Conservation (phyloP, 2,329 filamentous ascomycete species). For the Penicillium sumatraense region DNA sequence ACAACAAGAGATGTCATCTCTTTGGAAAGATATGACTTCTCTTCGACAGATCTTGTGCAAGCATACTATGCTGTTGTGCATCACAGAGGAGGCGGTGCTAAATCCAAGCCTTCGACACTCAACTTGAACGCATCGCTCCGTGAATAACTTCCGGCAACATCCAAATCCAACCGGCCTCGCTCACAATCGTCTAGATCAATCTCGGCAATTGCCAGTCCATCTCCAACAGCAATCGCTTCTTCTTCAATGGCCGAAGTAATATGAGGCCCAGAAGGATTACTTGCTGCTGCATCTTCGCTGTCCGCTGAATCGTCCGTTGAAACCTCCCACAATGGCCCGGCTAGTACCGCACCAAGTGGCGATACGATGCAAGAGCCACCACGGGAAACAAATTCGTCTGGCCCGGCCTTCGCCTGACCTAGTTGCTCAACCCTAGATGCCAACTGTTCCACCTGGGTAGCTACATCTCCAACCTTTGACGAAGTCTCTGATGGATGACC, state of each 20-base stretch:
- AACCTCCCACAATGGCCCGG: slow-evolving; percentile 79
- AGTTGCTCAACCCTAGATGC: slow-evolving; percentile 44
- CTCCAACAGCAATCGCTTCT: background rate
- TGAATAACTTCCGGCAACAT: slow-evolving; percentile 84
- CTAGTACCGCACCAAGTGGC: slow-evolving; percentile 76
- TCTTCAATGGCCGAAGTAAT: background rate
- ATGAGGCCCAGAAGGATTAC: background rate
- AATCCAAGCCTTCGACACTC: slow-evolving; percentile 63
- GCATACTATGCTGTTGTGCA: background rate
- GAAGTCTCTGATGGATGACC: background rate
- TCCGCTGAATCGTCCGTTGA: slow-evolving; percentile 41
- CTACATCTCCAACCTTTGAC: background rate
- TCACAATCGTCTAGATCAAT: slow-evolving; percentile 89
- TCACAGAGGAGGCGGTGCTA: slow-evolving; percentile 61
- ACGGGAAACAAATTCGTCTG: slow-evolving; percentile 50
- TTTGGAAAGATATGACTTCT: too few relatives aligned
- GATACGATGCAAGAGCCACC: slow-evolving; percentile 84
- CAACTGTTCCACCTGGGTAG: background rate
- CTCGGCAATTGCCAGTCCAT: slow-evolving; percentile 68
- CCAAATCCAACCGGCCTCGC: slow-evolving; percentile 78
- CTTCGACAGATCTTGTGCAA: background rate
- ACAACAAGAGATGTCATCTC: too few relatives aligned
- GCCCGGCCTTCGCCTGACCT: slow-evolving; percentile 1
- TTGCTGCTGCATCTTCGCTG: background rate
- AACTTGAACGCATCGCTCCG: slow-evolving; percentile 69